Conservation (phyloP, 768 basidiomycete genomes). For the Tremella fuciformis region DNA sequence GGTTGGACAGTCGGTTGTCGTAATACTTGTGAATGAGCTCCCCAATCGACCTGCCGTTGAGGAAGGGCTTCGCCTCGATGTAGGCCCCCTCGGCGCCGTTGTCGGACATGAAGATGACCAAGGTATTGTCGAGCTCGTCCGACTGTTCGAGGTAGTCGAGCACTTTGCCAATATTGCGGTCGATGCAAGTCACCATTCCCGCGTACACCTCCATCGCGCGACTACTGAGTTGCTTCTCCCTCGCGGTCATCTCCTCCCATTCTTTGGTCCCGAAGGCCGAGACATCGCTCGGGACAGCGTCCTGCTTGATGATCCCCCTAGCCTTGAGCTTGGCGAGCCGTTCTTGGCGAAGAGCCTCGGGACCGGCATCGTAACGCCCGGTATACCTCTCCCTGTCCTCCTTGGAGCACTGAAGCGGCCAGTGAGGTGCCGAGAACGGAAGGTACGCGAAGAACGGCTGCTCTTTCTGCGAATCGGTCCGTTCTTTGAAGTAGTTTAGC, state of each 20-base stretch:
- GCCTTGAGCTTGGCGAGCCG: slow-evolving; percentile 26
- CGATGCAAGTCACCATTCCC: slow-evolving; percentile 18
- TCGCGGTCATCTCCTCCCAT: slow-evolving; percentile 24
- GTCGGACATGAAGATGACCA: slow-evolving; percentile 26
- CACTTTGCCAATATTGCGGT: slow-evolving; percentile 24
- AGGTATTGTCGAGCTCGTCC: slow-evolving; percentile 16
- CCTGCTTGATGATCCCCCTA: slow-evolving; percentile 19
- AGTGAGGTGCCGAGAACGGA: slow-evolving; percentile 38
- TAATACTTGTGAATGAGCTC: slow-evolving; percentile 31
- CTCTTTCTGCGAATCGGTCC: not conserved
- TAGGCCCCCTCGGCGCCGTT: slow-evolving; percentile 16
- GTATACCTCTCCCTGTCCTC: slow-evolving; percentile 24
- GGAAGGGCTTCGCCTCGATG: slow-evolving; percentile 9
- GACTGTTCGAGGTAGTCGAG: slow-evolving; percentile 9
- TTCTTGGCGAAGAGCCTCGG: slow-evolving; percentile 19
- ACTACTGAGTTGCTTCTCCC: slow-evolving; percentile 17
- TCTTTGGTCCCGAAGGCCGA: not conserved
- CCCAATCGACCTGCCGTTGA: slow-evolving; percentile 15
- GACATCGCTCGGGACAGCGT: slow-evolving; percentile 11
- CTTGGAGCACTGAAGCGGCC: slow-evolving; percentile 27
- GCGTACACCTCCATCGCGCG: slow-evolving; percentile 20
- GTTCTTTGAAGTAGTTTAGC: slow-evolving; percentile 4
- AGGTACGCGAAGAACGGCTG: slow-evolving; percentile 41
- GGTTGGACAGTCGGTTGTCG: slow-evolving; percentile 38
- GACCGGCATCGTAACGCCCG: slow-evolving; percentile 31